phyloP scores from a whole-genome alignment of 2,329 filamentous ascomycete genomes.

The Colletotrichum orbiculare region DNA sequence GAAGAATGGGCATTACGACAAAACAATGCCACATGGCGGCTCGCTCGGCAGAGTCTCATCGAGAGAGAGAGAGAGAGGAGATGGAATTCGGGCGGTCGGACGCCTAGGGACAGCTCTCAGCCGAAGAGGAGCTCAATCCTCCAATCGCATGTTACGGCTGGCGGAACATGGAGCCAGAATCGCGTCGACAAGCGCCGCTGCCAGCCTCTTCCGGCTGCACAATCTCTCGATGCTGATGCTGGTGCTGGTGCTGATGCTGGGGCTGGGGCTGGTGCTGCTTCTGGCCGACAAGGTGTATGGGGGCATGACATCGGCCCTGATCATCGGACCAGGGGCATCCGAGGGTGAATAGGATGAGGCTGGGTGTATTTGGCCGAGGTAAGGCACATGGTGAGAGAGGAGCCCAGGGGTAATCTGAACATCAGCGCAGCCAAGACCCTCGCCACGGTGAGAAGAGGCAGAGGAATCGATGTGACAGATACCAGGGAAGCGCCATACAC shows the following conservation, averaged over 20 bases:
- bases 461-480: neutral
- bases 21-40: constrained; percentile 18
- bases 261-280: too few species aligned
- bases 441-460: neutral
- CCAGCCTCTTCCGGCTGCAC: constrained; percentile 32
- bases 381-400: neutral
- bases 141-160: constrained; percentile 29
- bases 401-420: neutral
- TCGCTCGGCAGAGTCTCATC: constrained; percentile 20
- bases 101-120: constrained; percentile 22
- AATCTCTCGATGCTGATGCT: constrained; percentile 15
- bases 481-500: neutral
- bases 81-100: constrained; percentile 19
- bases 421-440: too few species aligned
- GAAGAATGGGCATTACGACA: constrained; percentile 11
- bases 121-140: constrained; percentile 22
- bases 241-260: neutral
- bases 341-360: constrained; percentile 8
- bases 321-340: constrained; percentile 28
- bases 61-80: neutral
- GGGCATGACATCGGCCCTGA: constrained; percentile 22
- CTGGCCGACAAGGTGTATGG: constrained; percentile 21
- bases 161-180: constrained; percentile 4
- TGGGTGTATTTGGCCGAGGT: constrained; percentile 7
- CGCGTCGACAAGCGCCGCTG: constrained; percentile 21